These are phyloP conservation scores for Microascus cirrosus DNA, from an alignment of 2,329 filamentous ascomycete genomes.

Conservation along the genomic window DNA sequence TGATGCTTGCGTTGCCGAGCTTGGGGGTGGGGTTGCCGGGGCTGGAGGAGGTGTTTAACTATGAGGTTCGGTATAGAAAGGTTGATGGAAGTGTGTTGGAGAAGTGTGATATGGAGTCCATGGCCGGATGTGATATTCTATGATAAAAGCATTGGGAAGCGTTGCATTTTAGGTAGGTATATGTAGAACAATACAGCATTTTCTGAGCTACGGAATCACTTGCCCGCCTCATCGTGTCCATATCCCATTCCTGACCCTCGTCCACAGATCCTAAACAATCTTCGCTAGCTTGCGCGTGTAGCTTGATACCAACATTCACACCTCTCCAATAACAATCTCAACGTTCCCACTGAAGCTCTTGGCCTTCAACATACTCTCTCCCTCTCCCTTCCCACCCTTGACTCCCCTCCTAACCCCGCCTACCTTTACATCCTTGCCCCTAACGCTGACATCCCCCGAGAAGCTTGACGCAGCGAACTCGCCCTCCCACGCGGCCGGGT, in stretches of 20 bases:
- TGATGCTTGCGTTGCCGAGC: conserved; percentile 41
- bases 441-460: conserved; percentile 25
- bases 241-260: not conserved
- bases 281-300: no score
- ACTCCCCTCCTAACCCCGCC: conserved; percentile 14
- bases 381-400: conserved; percentile 25
- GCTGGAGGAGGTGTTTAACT: conserved; percentile 35
- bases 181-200: not conserved
- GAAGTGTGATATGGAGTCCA: conserved; percentile 4
- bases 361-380: conserved; percentile 19
- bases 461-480: conserved; percentile 24
- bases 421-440: conserved; percentile 30
- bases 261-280: no score
- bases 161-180: no score
- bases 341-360: conserved; percentile 18
- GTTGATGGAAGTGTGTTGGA: conserved; percentile 29
- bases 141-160: not conserved
- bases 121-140: not conserved
- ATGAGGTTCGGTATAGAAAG: conserved; percentile 37
- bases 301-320: not conserved
- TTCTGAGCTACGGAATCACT: not conserved
- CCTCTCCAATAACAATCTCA: conserved; percentile 8
- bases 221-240: not conserved
- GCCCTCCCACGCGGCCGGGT: conserved; percentile 40
- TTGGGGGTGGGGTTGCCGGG: conserved; percentile 35